Evolutionary conservation across 208 protist species (phyloP).

Genomic region (Crithidia expoeki): DNA sequence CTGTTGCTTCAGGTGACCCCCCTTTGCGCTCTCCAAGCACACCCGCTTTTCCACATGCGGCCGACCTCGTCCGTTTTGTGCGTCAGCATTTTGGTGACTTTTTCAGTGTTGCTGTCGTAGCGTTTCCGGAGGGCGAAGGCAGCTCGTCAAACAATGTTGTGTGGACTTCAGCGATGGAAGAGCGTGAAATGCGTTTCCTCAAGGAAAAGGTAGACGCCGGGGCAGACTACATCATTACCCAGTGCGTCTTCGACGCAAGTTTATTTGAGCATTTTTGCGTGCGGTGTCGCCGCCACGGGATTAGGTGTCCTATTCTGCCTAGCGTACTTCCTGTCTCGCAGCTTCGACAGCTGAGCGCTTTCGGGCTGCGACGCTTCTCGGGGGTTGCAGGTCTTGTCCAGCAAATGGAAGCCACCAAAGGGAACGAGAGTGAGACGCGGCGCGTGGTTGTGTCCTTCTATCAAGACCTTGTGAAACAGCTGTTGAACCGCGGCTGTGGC

Average conservation of each 20-base stretch:
- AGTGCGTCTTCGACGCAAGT: slow-evolving; percentile 92
- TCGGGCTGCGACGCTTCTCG: slow-evolving; percentile 68
- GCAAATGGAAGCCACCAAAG: slow-evolving; percentile 20
- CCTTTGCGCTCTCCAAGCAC: background rate
- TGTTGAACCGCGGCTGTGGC: slow-evolving; percentile 65
- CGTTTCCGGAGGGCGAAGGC: slow-evolving; percentile 72
- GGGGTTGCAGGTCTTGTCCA: slow-evolving; percentile 48
- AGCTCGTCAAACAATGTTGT: slow-evolving; percentile 24
- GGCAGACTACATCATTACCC: slow-evolving; percentile 95
- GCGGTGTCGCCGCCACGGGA: slow-evolving; percentile 68
- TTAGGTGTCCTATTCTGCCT: slow-evolving; percentile 89
- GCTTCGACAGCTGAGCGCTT: slow-evolving; percentile 44
- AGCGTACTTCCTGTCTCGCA: slow-evolving; percentile 86
- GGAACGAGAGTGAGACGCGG: slow-evolving; percentile 60
- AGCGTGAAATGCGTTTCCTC: slow-evolving; percentile 82
- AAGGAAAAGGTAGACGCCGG: slow-evolving; percentile 94
- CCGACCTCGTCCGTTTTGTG: slow-evolving; percentile 92
- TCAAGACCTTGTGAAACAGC: slow-evolving; percentile 72
- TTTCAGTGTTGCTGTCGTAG: slow-evolving; percentile 91
- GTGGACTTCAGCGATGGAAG: slow-evolving; percentile 17
- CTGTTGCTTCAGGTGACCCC: background rate
- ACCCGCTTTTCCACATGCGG: slow-evolving; percentile 82
- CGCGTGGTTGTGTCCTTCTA: slow-evolving; percentile 42
- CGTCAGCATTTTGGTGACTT: slow-evolving; percentile 91
- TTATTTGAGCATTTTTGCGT: slow-evolving; percentile 79